phyloP scores from a whole-genome alignment of 2,329 filamentous ascomycete genomes.

The Rhytidhysteron rufulum region DNA sequence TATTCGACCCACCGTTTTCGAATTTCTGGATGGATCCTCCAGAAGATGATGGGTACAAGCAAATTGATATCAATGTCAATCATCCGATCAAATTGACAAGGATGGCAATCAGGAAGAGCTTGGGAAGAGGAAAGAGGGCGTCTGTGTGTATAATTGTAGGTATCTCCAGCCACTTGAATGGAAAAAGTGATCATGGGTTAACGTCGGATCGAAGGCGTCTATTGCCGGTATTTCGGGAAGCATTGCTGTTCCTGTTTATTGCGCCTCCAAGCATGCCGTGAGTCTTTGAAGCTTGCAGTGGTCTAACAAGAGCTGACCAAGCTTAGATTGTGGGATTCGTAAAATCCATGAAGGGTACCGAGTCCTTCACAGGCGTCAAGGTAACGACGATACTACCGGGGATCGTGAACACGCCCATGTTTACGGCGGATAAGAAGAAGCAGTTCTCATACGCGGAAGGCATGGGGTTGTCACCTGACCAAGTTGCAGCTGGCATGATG shows the following conservation, averaged over 20 bases:
- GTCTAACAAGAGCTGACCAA: not conserved
- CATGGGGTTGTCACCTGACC: slow-evolving; percentile 14
- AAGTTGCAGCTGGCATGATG: slow-evolving; percentile 18
- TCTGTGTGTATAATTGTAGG: slow-evolving; percentile 30
- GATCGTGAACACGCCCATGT: slow-evolving; percentile 22
- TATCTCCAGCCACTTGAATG: slow-evolving; percentile 2
- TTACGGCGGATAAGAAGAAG: slow-evolving; percentile 16
- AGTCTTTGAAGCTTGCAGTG: not conserved
- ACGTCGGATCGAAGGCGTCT: slow-evolving; percentile 14
- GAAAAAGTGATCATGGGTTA: not conserved
- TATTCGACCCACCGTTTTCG: slow-evolving; percentile 26
- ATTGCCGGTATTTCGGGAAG: slow-evolving; percentile 21
- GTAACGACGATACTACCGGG: slow-evolving; percentile 26
- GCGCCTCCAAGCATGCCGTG: slow-evolving; percentile 26
- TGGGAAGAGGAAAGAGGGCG: slow-evolving; percentile 21
- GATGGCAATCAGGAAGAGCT: slow-evolving; percentile 24
- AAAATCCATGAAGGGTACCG: slow-evolving; percentile 22
- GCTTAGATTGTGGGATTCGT: slow-evolving; percentile 23
- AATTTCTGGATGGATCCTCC: slow-evolving; percentile 27
- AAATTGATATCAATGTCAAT: slow-evolving; percentile 26
- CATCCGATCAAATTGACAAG: slow-evolving; percentile 29
- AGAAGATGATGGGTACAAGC: slow-evolving; percentile 23
- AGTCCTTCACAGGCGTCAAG: slow-evolving; percentile 26
- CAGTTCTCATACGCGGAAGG: slow-evolving; percentile 17
- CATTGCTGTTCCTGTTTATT: slow-evolving; percentile 25